phyloP scores from a whole-genome alignment of 371 early-diverging fungal species.

The Nematocida homosporus region DNA sequence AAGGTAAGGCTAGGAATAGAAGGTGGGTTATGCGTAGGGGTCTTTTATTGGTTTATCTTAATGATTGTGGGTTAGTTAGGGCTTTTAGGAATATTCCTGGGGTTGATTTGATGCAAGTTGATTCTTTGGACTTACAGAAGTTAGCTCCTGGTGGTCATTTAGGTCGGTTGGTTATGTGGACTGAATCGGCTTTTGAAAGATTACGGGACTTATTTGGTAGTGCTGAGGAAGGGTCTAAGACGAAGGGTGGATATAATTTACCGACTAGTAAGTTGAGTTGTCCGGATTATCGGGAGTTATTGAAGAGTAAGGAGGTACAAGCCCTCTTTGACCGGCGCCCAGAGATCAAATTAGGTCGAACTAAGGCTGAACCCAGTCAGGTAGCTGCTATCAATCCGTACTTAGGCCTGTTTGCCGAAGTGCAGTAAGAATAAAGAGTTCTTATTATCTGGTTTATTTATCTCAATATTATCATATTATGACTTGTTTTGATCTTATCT shows the following conservation, averaged over 20 bases:
- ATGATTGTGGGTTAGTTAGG: conserved; percentile 79
- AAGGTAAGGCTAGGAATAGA: conserved; percentile 97
- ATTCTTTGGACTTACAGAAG: conserved; percentile 87
- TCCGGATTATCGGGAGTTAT: conserved; percentile 29
- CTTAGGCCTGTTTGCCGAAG: conserved; percentile 45
- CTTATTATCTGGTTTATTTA: not conserved
- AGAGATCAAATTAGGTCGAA: not conserved
- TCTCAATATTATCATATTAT: not conserved
- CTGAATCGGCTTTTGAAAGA: conserved; percentile 84
- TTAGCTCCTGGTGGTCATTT: conserved; percentile 98
- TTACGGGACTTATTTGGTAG: conserved; percentile 90
- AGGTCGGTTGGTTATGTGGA: conserved; percentile 99
- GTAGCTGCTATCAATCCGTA: conserved; percentile 48
- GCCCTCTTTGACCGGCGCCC: conserved; percentile 52
- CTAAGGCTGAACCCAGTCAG: conserved; percentile 10
- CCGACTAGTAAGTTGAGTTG: conserved; percentile 45
- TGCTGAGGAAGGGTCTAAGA: conserved; percentile 73
- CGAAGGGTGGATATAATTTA: conserved; percentile 31
- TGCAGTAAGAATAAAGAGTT: not conserved
- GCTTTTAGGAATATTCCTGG: conserved; percentile 99
- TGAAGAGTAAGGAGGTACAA: conserved; percentile 34
- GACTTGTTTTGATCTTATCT: no score
- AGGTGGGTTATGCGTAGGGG: conserved; percentile 93
- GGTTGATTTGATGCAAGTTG: conserved; percentile 83
- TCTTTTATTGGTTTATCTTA: conserved; percentile 87